A percentile compares a stretch with the other conserved stretches of the same genome.
Conservation (phyloP, 2,329 filamentous ascomycete genomes). For the Davidsoniella australis region DNA sequence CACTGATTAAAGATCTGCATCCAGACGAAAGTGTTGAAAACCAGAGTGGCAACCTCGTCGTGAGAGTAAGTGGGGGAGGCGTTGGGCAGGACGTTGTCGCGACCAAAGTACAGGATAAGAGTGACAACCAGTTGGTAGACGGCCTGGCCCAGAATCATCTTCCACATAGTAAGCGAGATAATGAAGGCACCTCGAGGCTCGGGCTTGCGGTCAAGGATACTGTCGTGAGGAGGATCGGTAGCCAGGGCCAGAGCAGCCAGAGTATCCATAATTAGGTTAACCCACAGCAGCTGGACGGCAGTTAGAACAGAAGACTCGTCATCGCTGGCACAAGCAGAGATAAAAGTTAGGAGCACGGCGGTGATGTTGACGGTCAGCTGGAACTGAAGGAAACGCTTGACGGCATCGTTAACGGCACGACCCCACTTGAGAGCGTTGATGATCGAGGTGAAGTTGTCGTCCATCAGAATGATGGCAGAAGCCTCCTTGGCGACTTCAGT, state of each 20-base stretch:
- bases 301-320: slow-evolving; percentile 61
- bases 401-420: slow-evolving; percentile 57
- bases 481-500: slow-evolving; percentile 76
- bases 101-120: slow-evolving; percentile 66
- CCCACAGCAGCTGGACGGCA: slow-evolving; percentile 85
- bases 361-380: slow-evolving; percentile 84
- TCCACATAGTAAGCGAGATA: slow-evolving; percentile 92
- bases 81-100: slow-evolving; percentile 12
- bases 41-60: slow-evolving; percentile 53
- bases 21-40: slow-evolving; percentile 98
- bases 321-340: slow-evolving; percentile 59
- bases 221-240: slow-evolving; percentile 74
- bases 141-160: slow-evolving; percentile 92
- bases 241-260: slow-evolving; percentile 78
- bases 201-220: slow-evolving; percentile 60
- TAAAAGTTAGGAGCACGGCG: slow-evolving; percentile 71
- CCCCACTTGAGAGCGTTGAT: slow-evolving; percentile 73
- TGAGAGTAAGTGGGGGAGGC: slow-evolving; percentile 8
- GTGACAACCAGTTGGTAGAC: slow-evolving; percentile 72
- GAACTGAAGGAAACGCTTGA: slow-evolving; percentile 61
- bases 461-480: slow-evolving; percentile 73
- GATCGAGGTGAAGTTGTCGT: slow-evolving; percentile 77
- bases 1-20: slow-evolving; percentile 99
- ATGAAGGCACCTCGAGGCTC: slow-evolving; percentile 39
- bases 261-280: slow-evolving; percentile 95